These are phyloP conservation scores for Mortierella claussenii DNA, from an alignment of 192 early-diverging fungal species.

Conservation along the genomic window DNA sequence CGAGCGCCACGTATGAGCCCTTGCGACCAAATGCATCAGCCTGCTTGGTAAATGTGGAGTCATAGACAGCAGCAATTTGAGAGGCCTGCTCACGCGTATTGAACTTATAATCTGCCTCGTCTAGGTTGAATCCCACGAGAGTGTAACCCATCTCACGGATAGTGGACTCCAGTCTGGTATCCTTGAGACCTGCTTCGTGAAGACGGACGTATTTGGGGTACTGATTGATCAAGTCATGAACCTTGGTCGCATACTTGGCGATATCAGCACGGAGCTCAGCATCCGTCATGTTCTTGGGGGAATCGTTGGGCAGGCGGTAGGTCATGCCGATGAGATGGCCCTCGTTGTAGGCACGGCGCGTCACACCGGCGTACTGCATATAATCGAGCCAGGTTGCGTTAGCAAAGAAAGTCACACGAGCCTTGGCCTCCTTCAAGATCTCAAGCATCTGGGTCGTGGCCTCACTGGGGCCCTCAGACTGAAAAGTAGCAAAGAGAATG, in stretches of 20 bases:
- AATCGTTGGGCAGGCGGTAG: constrained; percentile 62
- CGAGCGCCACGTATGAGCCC: constrained; percentile 56
- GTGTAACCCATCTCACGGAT: constrained; percentile 57
- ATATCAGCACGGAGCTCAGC: constrained; percentile 56
- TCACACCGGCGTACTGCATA: constrained; percentile 62
- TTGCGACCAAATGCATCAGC: constrained; percentile 59
- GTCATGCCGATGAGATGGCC: constrained; percentile 68
- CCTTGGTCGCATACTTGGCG: constrained; percentile 55
- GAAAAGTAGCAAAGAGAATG: neutral
- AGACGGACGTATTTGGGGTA: constrained; percentile 63
- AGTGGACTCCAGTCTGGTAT: constrained; percentile 55
- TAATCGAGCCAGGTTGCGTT: constrained; percentile 66
- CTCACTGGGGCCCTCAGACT: constrained; percentile 66
- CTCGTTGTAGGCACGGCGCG: constrained; percentile 63
- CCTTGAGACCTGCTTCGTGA: constrained; percentile 55
- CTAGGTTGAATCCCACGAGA: constrained; percentile 60
- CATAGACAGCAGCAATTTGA: constrained; percentile 56
- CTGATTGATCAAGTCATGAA: constrained; percentile 58
- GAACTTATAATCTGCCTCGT: constrained; percentile 60
- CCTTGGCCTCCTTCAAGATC: constrained; percentile 58
- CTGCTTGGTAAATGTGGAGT: constrained; percentile 55
- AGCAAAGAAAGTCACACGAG: constrained; percentile 62
- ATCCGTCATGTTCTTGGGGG: constrained; percentile 53
- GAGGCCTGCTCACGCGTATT: constrained; percentile 52
- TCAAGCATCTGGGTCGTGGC: constrained; percentile 64